A percentile compares a stretch with the other conserved stretches of the same genome.
Evolutionary conservation across 768 basidiomycete species (phyloP).

Genomic region (Termitomyces sp.): DNA sequence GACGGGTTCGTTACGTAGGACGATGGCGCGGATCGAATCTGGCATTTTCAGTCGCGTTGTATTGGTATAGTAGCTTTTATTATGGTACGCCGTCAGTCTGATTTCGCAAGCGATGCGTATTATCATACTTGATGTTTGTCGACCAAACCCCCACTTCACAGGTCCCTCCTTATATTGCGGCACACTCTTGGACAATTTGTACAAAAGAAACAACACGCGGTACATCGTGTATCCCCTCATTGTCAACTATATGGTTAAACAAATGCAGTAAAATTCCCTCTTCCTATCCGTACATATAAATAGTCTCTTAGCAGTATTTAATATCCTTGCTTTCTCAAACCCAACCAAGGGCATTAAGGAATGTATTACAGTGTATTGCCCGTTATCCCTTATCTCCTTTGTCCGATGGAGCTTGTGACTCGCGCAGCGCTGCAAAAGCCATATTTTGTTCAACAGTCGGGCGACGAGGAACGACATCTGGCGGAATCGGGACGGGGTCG

Average conservation of each 20-base stretch:
- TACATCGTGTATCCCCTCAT: constrained; percentile 17
- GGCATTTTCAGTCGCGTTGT: constrained; percentile 42
- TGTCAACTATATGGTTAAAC: constrained; percentile 16
- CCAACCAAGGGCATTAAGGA: constrained; percentile 8
- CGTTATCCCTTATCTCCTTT: constrained; percentile 12
- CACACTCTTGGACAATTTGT: constrained; percentile 4
- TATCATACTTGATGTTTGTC: constrained; percentile 15
- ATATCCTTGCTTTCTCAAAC: neutral
- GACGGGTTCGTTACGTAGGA: constrained; percentile 18
- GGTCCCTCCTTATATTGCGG: neutral
- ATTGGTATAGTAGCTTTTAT: constrained; percentile 52
- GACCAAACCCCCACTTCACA: constrained; percentile 6
- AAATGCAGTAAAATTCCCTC: constrained; percentile 7
- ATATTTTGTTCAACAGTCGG: constrained; percentile 83
- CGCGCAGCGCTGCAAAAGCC: constrained; percentile 72
- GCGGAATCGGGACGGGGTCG: constrained; percentile 37
- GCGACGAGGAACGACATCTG: constrained; percentile 43
- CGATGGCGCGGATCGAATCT: constrained; percentile 32
- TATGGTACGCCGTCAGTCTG: constrained; percentile 35
- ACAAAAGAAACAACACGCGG: constrained; percentile 11
- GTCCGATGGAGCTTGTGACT: constrained; percentile 34
- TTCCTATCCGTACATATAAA: constrained; percentile 1
- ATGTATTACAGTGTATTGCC: constrained; percentile 9
- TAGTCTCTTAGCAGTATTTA: neutral
- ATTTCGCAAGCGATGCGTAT: constrained; percentile 19